phyloP scores from a whole-genome alignment of 139 green algal species.

The Tetraselmis chui region DNA sequence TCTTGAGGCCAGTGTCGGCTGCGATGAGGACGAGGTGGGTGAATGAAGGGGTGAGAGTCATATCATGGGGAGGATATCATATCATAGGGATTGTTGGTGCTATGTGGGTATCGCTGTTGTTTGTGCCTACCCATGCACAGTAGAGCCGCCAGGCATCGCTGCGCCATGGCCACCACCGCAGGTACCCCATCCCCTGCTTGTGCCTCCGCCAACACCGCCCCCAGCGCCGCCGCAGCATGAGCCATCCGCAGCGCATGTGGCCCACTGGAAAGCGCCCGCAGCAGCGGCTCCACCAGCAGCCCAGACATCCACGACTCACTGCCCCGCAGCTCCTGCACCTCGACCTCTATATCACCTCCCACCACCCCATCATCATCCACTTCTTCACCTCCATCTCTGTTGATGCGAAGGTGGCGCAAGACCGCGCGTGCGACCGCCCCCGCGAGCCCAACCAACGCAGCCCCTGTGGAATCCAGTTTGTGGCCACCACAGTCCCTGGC shows the following conservation, averaged over 20 bases:
- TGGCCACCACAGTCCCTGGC: not conserved
- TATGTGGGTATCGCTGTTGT: no score
- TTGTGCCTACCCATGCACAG: not conserved
- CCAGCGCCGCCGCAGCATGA: not conserved
- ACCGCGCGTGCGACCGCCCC: not conserved
- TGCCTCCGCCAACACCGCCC: not conserved
- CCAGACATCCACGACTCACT: not conserved
- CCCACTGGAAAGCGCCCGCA: not conserved
- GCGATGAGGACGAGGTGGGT: no score
- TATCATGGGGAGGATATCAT: no score
- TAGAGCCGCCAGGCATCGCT: not conserved
- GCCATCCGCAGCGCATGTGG: not conserved
- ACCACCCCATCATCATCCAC: not conserved
- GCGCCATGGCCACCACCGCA: not conserved
- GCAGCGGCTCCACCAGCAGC: not conserved
- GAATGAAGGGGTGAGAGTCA: no score
- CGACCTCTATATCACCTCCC: not conserved
- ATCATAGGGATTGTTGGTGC: no score
- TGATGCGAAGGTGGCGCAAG: not conserved
- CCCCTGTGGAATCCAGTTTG: not conserved
- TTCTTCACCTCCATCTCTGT: not conserved
- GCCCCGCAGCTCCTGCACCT: not conserved
- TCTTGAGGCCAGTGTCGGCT: no score
- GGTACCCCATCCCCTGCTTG: not conserved
- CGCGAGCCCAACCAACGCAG: not conserved